phyloP scores from a whole-genome alignment of 768 basidiomycete species.

The Hygrocybe punicea region DNA sequence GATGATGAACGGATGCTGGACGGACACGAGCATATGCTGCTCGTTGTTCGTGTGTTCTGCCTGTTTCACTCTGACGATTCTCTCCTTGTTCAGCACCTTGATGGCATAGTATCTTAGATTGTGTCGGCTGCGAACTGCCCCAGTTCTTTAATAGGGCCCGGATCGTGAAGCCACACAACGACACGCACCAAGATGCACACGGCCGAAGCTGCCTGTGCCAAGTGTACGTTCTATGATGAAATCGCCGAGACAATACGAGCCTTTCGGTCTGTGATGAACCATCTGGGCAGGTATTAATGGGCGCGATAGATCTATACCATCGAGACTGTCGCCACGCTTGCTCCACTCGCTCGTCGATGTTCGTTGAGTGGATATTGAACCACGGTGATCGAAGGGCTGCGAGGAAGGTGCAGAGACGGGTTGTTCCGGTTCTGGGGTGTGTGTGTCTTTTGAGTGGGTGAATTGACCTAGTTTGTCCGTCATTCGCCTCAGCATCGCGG shows the following conservation, averaged over 20 bases:
- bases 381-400: conserved; percentile 52
- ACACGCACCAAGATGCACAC: conserved; percentile 82
- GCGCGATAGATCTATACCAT: conserved; percentile 24
- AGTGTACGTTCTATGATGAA: conserved; percentile 79
- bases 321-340: conserved; percentile 38
- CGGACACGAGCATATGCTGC: conserved; percentile 75
- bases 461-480: conserved; percentile 46
- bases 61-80: conserved; percentile 89
- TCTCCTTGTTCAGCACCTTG: conserved; percentile 92
- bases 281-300: conserved; percentile 29
- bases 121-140: conserved; percentile 80
- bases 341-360: conserved; percentile 57
- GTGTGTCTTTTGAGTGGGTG: conserved; percentile 29
- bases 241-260: conserved; percentile 67
- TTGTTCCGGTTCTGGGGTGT: conserved; percentile 23
- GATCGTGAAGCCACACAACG: conserved; percentile 5
- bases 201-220: conserved; percentile 95
- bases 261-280: conserved; percentile 43
- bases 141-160: conserved; percentile 10
- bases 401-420: conserved; percentile 22
- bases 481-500: conserved; percentile 56
- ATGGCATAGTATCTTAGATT: conserved; percentile 95
- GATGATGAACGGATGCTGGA: conserved; percentile 91
- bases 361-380: conserved; percentile 65
- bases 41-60: conserved; percentile 98